phyloP scores from a whole-genome alignment of 2,329 filamentous ascomycete genomes.

The Epichloe uncinata region DNA sequence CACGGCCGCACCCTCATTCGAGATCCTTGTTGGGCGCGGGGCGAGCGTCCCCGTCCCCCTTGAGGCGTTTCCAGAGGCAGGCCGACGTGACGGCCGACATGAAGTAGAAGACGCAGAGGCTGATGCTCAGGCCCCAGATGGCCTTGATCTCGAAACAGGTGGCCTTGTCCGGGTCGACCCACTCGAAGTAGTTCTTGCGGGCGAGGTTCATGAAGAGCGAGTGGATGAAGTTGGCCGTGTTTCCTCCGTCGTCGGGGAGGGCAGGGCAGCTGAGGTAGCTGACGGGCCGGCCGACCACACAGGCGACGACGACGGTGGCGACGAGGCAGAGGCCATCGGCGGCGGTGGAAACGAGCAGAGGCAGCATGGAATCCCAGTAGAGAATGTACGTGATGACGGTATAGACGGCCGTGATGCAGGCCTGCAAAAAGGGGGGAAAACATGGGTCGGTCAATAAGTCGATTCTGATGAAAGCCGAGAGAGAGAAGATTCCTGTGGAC shows the following conservation, averaged over 20 bases:
- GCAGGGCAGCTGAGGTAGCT: conserved; percentile 60
- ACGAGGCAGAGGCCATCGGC: conserved; percentile 60
- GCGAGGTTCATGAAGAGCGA: conserved; percentile 28
- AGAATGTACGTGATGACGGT: conserved; percentile 68
- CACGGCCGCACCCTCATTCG: conserved; percentile 38
- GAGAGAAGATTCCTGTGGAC: too few species aligned
- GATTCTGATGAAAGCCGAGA: not conserved
- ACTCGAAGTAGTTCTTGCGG: conserved; percentile 24
- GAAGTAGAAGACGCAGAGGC: conserved; percentile 58
- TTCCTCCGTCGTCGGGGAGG: conserved; percentile 29
- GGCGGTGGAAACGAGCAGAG: conserved; percentile 53
- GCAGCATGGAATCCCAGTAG: conserved; percentile 63
- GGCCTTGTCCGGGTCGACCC: conserved; percentile 38
- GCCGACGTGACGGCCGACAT: conserved; percentile 45
- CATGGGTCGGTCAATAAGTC: too few species aligned
- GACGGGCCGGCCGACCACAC: conserved; percentile 67
- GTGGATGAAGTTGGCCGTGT: conserved; percentile 30
- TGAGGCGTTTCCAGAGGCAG: conserved; percentile 50
- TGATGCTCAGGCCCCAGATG: conserved; percentile 76
- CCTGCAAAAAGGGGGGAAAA: conserved; percentile 32
- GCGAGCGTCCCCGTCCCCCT: conserved; percentile 20
- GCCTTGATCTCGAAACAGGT: conserved; percentile 78
- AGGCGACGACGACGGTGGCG: conserved; percentile 63
- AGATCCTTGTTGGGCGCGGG: conserved; percentile 34
- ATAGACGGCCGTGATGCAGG: conserved; percentile 68